phyloP scores from a whole-genome alignment of 1,284 basidiomycete species.

The Cronartium quercuum region DNA sequence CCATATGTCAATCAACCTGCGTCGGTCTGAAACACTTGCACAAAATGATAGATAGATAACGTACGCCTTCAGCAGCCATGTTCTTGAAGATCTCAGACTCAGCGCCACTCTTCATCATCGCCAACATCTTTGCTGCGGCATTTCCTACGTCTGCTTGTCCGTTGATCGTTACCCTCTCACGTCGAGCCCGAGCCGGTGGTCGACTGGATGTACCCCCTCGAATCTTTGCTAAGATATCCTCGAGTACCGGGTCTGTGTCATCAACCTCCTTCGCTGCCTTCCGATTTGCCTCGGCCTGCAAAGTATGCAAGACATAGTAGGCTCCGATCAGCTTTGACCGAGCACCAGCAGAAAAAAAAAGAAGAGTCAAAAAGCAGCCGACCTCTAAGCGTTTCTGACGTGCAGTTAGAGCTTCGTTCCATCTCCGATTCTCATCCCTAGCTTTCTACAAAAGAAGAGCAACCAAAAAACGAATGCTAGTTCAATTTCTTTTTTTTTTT shows the following conservation, averaged over 20 bases:
- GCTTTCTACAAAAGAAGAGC: conserved; percentile 62
- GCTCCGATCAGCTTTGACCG: not conserved
- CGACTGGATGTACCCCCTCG: conserved; percentile 24
- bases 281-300: conserved; percentile 10
- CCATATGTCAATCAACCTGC: not conserved
- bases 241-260: conserved; percentile 29
- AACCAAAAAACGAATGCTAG: conserved; percentile 4
- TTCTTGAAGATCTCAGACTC: conserved; percentile 24
- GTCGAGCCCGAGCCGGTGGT: conserved; percentile 14
- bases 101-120: conserved; percentile 28
- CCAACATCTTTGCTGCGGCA: conserved; percentile 34
- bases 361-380: conserved; percentile 4
- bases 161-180: conserved; percentile 21
- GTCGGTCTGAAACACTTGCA: not conserved
- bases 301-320: not conserved
- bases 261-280: conserved; percentile 20
- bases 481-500: conserved; percentile 35
- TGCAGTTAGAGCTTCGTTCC: conserved; percentile 61
- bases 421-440: conserved; percentile 65
- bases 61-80: conserved; percentile 30
- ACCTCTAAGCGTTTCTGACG: conserved; percentile 56
- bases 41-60: not conserved
- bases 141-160: conserved; percentile 8
- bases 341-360: not conserved
- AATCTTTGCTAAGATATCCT: conserved; percentile 32